A percentile compares a stretch with the other conserved stretches of the same genome.
These are phyloP conservation scores for Paramecium pentaurelia DNA, from an alignment of 73 alveolate genomes.

Conservation along the genomic window DNA sequence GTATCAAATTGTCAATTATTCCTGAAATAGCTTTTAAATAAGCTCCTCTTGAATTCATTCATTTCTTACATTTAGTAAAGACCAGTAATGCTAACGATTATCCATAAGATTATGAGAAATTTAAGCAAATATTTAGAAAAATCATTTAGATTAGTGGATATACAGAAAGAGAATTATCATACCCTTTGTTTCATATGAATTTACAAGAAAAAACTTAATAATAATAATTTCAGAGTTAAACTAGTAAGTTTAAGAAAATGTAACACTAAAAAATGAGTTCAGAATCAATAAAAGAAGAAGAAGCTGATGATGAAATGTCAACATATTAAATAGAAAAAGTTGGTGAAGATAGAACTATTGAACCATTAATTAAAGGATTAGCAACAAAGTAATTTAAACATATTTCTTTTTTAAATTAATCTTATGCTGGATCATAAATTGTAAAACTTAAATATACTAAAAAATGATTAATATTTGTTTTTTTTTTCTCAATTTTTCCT, in stretches of 20 bases:
- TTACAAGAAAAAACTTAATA: not conserved
- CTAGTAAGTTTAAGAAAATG: not conserved
- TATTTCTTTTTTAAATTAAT: not conserved
- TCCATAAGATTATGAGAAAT: conserved; percentile 29
- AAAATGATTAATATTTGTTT: not conserved
- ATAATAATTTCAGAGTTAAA: not conserved
- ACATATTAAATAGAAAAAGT: not conserved
- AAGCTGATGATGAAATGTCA: not conserved
- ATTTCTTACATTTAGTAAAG: not conserved
- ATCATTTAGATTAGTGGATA: not conserved
- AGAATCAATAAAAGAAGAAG: conserved; percentile 1
- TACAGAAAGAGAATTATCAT: not conserved
- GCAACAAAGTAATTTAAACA: not conserved
- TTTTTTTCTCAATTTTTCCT: not conserved
- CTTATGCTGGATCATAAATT: not conserved
- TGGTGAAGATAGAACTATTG: not conserved
- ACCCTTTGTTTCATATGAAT: not conserved
- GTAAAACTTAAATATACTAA: not conserved
- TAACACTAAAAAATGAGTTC: not conserved
- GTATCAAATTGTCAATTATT: not conserved
- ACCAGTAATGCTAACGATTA: not conserved
- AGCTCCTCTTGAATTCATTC: conserved; percentile 31
- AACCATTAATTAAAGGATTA: not conserved
- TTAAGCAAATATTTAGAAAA: not conserved
- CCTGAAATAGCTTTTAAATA: not conserved